These are phyloP conservation scores for Neofusicoccum laricinum DNA, from an alignment of 2,329 filamentous ascomycete species.

Conservation along the genomic window DNA sequence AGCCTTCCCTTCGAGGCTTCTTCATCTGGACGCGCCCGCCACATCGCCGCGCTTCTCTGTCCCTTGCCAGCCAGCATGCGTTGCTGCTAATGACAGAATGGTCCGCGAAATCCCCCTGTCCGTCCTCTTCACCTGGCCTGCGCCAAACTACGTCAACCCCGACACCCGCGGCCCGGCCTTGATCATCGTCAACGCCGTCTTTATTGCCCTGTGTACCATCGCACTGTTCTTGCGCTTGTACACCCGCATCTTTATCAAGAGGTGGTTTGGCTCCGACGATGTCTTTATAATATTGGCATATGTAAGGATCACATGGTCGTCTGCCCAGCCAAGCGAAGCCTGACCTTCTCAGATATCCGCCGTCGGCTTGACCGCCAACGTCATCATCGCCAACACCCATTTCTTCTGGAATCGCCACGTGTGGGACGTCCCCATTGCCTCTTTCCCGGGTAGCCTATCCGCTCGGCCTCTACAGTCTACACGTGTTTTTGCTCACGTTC, in stretches of 20 bases:
- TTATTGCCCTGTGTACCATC: conserved; percentile 36
- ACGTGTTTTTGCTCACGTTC: background rate
- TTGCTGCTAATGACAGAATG: background rate
- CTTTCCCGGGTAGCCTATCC: conserved; percentile 16
- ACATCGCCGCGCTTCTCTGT: no score
- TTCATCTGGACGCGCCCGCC: background rate
- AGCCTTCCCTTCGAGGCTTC: no score
- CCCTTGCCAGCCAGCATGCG: background rate
- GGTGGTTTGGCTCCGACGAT: conserved; percentile 44
- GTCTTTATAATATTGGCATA: conserved; percentile 39
- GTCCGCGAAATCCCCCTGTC: conserved; percentile 29
- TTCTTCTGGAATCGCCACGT: conserved; percentile 45
- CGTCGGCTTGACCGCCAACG: conserved; percentile 35
- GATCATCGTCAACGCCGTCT: conserved; percentile 38
- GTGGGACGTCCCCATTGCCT: conserved; percentile 39
- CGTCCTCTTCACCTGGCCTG: conserved; percentile 38
- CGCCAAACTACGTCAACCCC: conserved; percentile 42
- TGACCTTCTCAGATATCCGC: conserved; percentile 33
- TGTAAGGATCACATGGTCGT: conserved; percentile 27
- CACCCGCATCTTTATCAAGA: conserved; percentile 39
- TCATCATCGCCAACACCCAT: conserved; percentile 40
- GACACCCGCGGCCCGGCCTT: conserved; percentile 38
- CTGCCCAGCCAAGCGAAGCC: background rate
- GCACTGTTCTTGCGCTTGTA: conserved; percentile 39
- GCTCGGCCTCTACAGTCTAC: background rate